Percentiles rank a stretch among this genome's conserved stretches.
Evolutionary conservation across 805 yeast genomes (phyloP).

Genomic region (Lipomyces lipofer): DNA sequence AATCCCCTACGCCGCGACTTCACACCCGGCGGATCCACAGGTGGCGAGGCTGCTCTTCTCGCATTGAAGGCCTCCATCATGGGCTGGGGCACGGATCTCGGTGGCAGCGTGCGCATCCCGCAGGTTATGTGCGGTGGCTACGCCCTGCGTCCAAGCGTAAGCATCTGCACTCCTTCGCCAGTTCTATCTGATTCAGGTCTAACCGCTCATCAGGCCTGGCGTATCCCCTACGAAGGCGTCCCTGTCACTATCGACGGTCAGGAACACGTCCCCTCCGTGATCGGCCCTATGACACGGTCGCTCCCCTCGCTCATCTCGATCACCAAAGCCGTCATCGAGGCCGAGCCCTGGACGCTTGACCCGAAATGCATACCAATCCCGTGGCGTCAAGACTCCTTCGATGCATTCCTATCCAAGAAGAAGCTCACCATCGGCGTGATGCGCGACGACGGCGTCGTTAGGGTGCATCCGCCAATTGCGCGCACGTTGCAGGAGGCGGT

Average conservation of each 20-base stretch:
- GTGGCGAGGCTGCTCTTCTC: conserved; percentile 58
- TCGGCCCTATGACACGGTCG: conserved; percentile 51
- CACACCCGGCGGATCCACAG: conserved; percentile 57
- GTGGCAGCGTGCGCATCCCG: conserved; percentile 56
- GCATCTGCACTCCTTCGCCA: not conserved
- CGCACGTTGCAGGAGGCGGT: conserved; percentile 56
- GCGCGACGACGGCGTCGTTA: conserved; percentile 47
- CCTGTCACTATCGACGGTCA: conserved; percentile 50
- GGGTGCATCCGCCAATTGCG: conserved; percentile 58
- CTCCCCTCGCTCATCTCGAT: conserved; percentile 46
- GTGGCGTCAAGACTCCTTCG: conserved; percentile 44
- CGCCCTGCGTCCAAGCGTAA: conserved; percentile 44
- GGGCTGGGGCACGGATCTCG: conserved; percentile 58
- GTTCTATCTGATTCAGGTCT: not conserved
- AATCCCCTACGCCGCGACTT: conserved; percentile 49
- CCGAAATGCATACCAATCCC: conserved; percentile 54
- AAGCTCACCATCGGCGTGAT: conserved; percentile 51
- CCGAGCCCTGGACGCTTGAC: conserved; percentile 52
- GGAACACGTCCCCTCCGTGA: conserved; percentile 53
- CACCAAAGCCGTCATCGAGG: conserved; percentile 43
- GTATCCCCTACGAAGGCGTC: conserved; percentile 37
- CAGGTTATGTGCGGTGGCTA: conserved; percentile 48
- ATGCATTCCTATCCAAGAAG: conserved; percentile 25
- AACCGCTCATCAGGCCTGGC: conserved; percentile 26
- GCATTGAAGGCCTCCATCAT: conserved; percentile 49